Percentiles rank a stretch among this genome's conserved stretches.
Conservation (phyloP, 179 eudicot species). For the Gypsophila paniculata region DNA sequence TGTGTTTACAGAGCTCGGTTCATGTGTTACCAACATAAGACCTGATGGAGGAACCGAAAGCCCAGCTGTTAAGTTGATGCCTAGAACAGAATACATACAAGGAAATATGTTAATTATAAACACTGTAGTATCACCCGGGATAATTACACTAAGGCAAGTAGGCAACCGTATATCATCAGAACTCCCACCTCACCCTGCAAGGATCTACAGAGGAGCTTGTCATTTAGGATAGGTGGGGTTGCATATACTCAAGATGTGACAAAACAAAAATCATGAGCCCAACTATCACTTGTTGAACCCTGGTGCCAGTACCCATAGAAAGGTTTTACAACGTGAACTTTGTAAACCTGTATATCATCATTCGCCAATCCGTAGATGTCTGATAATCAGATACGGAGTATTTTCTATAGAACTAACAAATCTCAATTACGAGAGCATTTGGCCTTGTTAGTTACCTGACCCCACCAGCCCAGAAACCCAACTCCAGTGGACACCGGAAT, state of each 20-base stretch:
- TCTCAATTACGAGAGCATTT: neutral
- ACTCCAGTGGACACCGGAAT: no score
- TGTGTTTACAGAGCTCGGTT: conserved; percentile 71
- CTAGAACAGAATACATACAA: conserved; percentile 24
- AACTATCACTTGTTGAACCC: neutral
- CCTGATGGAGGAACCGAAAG: conserved; percentile 68
- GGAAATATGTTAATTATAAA: neutral
- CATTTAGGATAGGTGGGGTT: neutral
- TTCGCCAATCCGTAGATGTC: neutral
- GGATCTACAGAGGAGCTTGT: neutral
- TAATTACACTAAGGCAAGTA: neutral
- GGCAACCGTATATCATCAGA: neutral
- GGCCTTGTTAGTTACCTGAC: neutral
- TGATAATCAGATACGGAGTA: neutral
- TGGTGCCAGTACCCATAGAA: neutral
- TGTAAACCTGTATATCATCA: neutral
- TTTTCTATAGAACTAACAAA: neutral
- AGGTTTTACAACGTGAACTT: neutral
- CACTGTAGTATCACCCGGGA: neutral
- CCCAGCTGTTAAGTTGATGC: conserved; percentile 44
- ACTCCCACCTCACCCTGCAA: neutral
- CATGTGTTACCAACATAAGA: conserved; percentile 77
- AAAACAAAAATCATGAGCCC: neutral
- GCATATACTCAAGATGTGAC: neutral
- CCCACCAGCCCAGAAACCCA: no score